A percentile compares a stretch with the other conserved stretches of the same genome.
Evolutionary conservation across 1,284 basidiomycete genomes (phyloP).

Genomic region (Sanguinoderma infundibulare): DNA sequence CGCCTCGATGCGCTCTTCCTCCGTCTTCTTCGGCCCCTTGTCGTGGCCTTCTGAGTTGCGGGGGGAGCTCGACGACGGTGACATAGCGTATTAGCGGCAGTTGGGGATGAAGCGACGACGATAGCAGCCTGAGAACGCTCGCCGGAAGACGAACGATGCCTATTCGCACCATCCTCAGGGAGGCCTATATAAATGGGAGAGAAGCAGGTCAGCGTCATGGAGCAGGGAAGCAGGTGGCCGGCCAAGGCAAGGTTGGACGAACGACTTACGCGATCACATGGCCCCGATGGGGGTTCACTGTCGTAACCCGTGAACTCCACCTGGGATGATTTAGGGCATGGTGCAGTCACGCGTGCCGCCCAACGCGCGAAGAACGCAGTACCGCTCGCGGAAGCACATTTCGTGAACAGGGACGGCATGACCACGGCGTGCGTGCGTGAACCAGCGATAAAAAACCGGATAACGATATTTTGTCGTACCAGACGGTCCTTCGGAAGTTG

Average conservation of each 20-base stretch:
- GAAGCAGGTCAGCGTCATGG: background rate
- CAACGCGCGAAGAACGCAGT: background rate
- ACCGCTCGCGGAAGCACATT: background rate
- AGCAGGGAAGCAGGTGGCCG: background rate
- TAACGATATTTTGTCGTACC: no score
- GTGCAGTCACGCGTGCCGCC: background rate
- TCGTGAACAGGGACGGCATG: background rate
- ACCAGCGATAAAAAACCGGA: no score
- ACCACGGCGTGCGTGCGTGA: background rate
- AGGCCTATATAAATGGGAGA: constrained; percentile 11
- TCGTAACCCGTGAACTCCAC: constrained; percentile 22
- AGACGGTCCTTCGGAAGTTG: no score
- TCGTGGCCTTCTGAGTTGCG: constrained; percentile 5
- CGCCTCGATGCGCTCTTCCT: constrained; percentile 8
- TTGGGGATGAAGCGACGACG: background rate
- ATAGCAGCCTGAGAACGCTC: background rate
- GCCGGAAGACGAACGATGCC: background rate
- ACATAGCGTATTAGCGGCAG: constrained; percentile 16
- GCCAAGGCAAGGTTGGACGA: background rate
- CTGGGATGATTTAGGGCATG: constrained; percentile 11
- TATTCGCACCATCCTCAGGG: background rate
- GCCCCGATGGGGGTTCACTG: constrained; percentile 11
- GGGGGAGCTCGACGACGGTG: constrained; percentile 13
- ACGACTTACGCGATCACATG: constrained; percentile 19
- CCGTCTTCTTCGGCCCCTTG: constrained; percentile 18